Conservation (phyloP, 2,329 filamentous ascomycete species). For the Neodidymelliopsis sp. region DNA sequence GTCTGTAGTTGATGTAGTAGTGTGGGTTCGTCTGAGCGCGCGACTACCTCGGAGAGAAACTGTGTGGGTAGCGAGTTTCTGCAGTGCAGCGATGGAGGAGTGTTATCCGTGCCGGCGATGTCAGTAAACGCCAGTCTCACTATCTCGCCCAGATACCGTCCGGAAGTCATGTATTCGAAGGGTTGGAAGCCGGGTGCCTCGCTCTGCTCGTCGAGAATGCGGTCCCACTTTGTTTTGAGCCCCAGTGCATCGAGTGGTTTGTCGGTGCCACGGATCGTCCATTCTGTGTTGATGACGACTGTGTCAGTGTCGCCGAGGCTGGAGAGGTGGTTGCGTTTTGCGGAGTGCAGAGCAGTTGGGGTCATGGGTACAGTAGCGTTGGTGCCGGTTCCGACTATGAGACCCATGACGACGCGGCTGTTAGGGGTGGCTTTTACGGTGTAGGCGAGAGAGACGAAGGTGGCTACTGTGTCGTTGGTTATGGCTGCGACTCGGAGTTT, state of each 20-base stretch:
- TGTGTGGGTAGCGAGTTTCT: constrained; percentile 73
- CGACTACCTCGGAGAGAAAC: constrained; percentile 74
- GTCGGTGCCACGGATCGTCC: constrained; percentile 80
- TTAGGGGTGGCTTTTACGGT: constrained; percentile 67
- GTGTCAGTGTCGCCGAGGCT: constrained; percentile 57
- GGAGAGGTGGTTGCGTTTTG: constrained; percentile 62
- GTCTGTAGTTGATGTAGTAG: constrained; percentile 54
- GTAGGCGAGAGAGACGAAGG: constrained; percentile 78
- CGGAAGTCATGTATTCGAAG: constrained; percentile 84
- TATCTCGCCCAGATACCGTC: constrained; percentile 79
- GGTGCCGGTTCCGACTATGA: constrained; percentile 82
- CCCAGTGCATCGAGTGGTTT: constrained; percentile 68
- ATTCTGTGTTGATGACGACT: constrained; percentile 83
- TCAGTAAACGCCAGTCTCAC: constrained; percentile 74
- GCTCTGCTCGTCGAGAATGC: constrained; percentile 69
- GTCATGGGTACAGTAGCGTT: constrained; percentile 81
- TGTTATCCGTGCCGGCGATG: constrained; percentile 53
- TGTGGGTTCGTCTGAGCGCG: constrained; percentile 45
- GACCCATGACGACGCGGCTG: constrained; percentile 76
- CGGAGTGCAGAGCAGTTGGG: constrained; percentile 66
- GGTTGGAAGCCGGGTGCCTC: constrained; percentile 80
- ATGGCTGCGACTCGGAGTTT: constrained; percentile 76
- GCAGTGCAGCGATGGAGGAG: constrained; percentile 65
- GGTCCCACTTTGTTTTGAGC: constrained; percentile 76
- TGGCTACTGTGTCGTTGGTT: constrained; percentile 82